A percentile compares a stretch with the other conserved stretches of the same genome.
Conservation (phyloP, 2,329 filamentous ascomycete genomes). For the Pseudogymnoascus sp. region DNA sequence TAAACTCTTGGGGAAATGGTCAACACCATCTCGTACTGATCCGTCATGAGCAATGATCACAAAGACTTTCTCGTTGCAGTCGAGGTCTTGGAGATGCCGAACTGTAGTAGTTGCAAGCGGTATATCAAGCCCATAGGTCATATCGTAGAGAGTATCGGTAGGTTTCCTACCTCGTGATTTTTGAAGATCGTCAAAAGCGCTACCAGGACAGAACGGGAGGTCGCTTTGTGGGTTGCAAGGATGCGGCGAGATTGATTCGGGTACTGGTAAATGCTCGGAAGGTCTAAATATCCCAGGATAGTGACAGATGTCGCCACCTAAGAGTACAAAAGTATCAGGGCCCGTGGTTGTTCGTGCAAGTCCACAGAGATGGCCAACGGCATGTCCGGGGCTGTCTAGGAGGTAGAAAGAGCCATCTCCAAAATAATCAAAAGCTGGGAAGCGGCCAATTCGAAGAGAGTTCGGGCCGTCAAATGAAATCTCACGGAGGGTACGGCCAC, state of each 20-base stretch:
- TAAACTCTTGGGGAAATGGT: constrained; percentile 37
- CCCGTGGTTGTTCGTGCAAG: constrained; percentile 30
- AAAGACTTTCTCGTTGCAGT: constrained; percentile 34
- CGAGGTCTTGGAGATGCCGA: constrained; percentile 34
- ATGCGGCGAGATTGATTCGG: constrained; percentile 27
- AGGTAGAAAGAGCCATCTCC: constrained; percentile 35
- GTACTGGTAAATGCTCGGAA: constrained; percentile 30
- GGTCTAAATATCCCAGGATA: constrained; percentile 31
- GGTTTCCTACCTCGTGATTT: constrained; percentile 16
- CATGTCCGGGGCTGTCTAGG: constrained; percentile 34
- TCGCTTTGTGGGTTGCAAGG: constrained; percentile 24
- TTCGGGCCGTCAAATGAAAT: constrained; percentile 15
- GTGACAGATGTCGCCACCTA: constrained; percentile 37
- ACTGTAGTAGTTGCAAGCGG: constrained; percentile 25
- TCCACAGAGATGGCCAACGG: constrained; percentile 34
- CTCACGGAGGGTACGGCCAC: constrained; percentile 22
- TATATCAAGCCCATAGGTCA: constrained; percentile 21
- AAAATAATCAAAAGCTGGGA: constrained; percentile 34
- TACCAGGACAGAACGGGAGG: constrained; percentile 16
- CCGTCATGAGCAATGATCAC: constrained; percentile 37
- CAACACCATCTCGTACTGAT: constrained; percentile 31
- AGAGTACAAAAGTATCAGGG: constrained; percentile 32
- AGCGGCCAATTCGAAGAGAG: constrained; percentile 29
- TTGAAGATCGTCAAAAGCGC: constrained; percentile 20
- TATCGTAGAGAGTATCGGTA: constrained; percentile 20